Evolutionary conservation across 164 flowering plant species (phyloP), one percentile per base, ranked within the genome.

Genomic region (Liquidambar formosana): DNA sequence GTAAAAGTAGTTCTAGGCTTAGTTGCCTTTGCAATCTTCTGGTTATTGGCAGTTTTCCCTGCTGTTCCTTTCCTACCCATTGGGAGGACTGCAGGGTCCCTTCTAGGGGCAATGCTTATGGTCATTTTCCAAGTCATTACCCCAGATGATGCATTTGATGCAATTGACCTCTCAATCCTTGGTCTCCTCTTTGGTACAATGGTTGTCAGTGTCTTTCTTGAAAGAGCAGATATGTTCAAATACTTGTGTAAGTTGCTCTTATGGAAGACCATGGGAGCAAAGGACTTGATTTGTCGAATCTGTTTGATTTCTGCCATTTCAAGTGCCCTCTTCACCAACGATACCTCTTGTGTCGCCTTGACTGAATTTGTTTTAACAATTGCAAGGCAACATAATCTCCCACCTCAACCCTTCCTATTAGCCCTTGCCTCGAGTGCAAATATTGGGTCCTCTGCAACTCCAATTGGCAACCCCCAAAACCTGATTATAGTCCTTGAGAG

Each of bases 381-480:
- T 43, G 96, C 98, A 4, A 74, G 85, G 78, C 97, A 94, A 59
- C 82, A 92, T 28, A 87, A 92, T 71, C 84, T 94, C 16, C 95
- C 97, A 15, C 97, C 99, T 6, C 93, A 79, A n/a, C 99, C 97
- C 0, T 92, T 90, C 66, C 65, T 94, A 5, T 78, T 94, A 21
- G 97, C 99, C 23, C 78, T 94, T 60, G 99, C 99, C 25, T 86
- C 97, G 1, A 90, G 96, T 69, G 95, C 97, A 0, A 92, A 90
- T 73, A 91, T 94, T 28, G 97, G 97, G 23, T 92, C 97, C 15
- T 74, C 99, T 5, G 92, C 97, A 1, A 92, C 99, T 26, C 99
- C 99, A 0, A 94, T 94, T 51, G 98, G 97, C 6, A 94, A 92
- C 69, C 98, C 98, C 0, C 98, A 94, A 57, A 94, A 94, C 71